Evolutionary conservation across 2,329 filamentous ascomycete species (phyloP).

Genomic region (Colletotrichum echinochloae): DNA sequence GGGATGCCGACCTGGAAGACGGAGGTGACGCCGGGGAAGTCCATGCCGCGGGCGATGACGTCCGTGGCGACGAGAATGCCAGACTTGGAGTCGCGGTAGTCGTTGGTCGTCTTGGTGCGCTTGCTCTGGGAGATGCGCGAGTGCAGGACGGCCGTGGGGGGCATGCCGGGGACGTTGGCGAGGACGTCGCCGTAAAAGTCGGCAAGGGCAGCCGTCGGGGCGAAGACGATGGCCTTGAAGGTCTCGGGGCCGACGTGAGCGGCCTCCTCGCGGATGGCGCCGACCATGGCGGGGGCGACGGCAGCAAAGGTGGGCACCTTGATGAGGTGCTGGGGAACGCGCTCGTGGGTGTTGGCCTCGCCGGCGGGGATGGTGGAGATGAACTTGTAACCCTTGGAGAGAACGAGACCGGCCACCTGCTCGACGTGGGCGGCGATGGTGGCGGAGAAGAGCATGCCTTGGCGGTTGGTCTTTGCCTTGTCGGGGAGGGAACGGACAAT

Average conservation of each 20-base stretch:
- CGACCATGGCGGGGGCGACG: slow-evolving; percentile 69
- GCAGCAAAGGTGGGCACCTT: slow-evolving; percentile 77
- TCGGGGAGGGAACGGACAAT: slow-evolving; percentile 79
- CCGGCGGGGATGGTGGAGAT: slow-evolving; percentile 83
- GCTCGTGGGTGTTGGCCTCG: slow-evolving; percentile 81
- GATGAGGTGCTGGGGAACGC: slow-evolving; percentile 79
- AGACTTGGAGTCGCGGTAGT: slow-evolving; percentile 64
- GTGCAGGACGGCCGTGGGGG: slow-evolving; percentile 60
- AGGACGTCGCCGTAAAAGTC: slow-evolving; percentile 64
- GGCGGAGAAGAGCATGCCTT: slow-evolving; percentile 87
- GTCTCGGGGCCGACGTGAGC: slow-evolving; percentile 52
- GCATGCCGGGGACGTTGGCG: slow-evolving; percentile 53
- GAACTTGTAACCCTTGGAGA: slow-evolving; percentile 80
- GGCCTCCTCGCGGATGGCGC: slow-evolving; percentile 63
- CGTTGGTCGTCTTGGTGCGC: slow-evolving; percentile 70
- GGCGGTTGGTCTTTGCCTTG: slow-evolving; percentile 67
- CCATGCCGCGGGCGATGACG: slow-evolving; percentile 78
- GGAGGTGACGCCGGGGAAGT: slow-evolving; percentile 76
- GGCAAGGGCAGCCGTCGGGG: slow-evolving; percentile 68
- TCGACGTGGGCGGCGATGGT: slow-evolving; percentile 85
- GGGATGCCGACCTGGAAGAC: slow-evolving; percentile 74
- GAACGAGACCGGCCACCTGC: slow-evolving; percentile 75
- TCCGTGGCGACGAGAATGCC: slow-evolving; percentile 76
- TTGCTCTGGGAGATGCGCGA: slow-evolving; percentile 63
- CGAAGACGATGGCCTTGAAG: slow-evolving; percentile 90